Evolutionary conservation across 1,139 yeast species (phyloP), one percentile per base, ranked within the genome.

Genomic region (Meyerozyma elateridarum): DNA sequence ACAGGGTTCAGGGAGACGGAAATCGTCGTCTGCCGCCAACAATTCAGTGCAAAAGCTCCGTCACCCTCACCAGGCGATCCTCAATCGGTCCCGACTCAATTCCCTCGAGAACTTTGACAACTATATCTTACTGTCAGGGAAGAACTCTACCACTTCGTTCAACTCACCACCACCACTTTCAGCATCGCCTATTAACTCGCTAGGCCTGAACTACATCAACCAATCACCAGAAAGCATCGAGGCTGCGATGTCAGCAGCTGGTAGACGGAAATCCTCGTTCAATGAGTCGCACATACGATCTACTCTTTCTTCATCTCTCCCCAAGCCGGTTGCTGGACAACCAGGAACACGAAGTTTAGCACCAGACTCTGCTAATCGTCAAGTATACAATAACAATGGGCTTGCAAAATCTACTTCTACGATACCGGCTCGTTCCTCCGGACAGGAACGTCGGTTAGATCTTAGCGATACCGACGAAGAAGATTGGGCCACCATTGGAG

Each of bases 401-500:
- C 30, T 9, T 21, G 28, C 51, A 6, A 37, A 33, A 19, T 46
- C 51, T 5, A 33, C 41, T 17, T 29, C 25, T 13, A 17, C 22
- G 28, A 24, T 17, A 14, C 18, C 16, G 20, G 43, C 45, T n/a
- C 34, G 36, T 4, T 42, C 38, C 18, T 22, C 35, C 9, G 34
- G 34, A 15, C 28, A 37, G 30, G 17, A 34, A 29, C 4, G 42
- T 39, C 16, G 32, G 20, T 31, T 11, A 8, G 45, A 38, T 25
- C 42, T 44, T 31, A 57, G 64, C 33, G 72, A 85, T 47, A 85
- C 95, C 0, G 97, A 88, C 56, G 96, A 89, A 51, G 97, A 88
- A 54, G 96, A 88, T 57, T 88, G 97, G 97, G 85, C 79, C 40
- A 64, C 87, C 0, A 81, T 88, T 34, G 96, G 96, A 1, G 87